A percentile compares a stretch with the other conserved stretches of the same genome.
Evolutionary conservation across 2,329 filamentous ascomycete species (phyloP).

Genomic region (Talaromyces islandicus): DNA sequence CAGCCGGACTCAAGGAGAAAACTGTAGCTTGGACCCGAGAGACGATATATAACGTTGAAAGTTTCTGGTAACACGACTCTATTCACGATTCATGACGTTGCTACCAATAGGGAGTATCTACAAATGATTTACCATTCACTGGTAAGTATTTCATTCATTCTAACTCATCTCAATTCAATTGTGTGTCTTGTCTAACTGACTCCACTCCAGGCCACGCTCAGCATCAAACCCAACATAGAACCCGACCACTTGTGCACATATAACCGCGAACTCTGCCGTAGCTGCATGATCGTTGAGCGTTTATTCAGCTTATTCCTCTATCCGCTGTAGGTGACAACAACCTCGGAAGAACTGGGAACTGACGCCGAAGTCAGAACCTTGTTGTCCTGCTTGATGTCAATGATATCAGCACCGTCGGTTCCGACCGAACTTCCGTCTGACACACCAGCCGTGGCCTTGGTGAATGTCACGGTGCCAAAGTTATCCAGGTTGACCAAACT

Average conservation of each 20-base stretch:
- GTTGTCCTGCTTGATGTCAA: slow-evolving; percentile 43
- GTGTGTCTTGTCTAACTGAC: not conserved
- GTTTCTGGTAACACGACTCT: not conserved
- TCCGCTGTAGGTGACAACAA: slow-evolving; percentile 19
- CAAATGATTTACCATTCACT: not conserved
- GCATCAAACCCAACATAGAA: not conserved
- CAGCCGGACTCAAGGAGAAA: not conserved
- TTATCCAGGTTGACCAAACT: slow-evolving; percentile 41
- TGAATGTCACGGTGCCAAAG: slow-evolving; percentile 42
- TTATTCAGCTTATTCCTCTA: not conserved
- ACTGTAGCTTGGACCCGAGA: not conserved
- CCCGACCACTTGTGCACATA: not conserved
- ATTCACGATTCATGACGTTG: not conserved
- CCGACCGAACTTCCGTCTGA: slow-evolving; percentile 18
- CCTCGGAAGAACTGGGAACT: slow-evolving; percentile 19
- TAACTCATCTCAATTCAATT: not conserved
- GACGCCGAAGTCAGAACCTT: slow-evolving; percentile 26
- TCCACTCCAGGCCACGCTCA: not conserved
- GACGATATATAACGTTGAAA: not conserved
- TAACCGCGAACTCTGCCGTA: not conserved
- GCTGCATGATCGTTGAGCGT: not conserved
- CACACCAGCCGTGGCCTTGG: slow-evolving; percentile 23
- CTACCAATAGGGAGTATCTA: not conserved
- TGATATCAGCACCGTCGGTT: slow-evolving; percentile 34
- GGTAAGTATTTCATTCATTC: not conserved